Percentiles rank a stretch among this genome's conserved stretches.
phyloP scores from a whole-genome alignment of 805 yeast genomes.

The Lachancea quebecensis region DNA sequence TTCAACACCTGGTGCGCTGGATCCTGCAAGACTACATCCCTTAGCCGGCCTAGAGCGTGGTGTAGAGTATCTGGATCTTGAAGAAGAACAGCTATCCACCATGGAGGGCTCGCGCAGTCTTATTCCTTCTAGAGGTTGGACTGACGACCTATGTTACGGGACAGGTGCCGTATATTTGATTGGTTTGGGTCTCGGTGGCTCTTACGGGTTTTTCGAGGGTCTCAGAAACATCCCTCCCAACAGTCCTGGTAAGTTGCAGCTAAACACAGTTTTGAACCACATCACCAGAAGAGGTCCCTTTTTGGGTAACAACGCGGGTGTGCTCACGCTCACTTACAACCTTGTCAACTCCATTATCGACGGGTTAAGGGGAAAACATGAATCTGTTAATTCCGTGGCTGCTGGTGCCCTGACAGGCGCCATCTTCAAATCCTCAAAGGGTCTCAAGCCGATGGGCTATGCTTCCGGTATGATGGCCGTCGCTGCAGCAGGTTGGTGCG shows the following conservation, averaged over 20 bases:
- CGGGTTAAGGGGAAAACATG: constrained; percentile 80
- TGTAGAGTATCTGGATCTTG: constrained; percentile 83
- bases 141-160: constrained; percentile 96
- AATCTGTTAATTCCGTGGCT: constrained; percentile 70
- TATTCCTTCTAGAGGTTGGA: constrained; percentile 95
- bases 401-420: constrained; percentile 95
- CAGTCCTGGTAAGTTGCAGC: constrained; percentile 71
- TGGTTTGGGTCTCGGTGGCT: constrained; percentile 86
- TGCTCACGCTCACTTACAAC: constrained; percentile 83
- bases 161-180: constrained; percentile 88
- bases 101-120: constrained; percentile 85
- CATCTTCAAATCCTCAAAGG: constrained; percentile 76
- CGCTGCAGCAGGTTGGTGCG: constrained; percentile 92
- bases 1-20: constrained; percentile 54
- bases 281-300: constrained; percentile 94
- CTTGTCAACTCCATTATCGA: constrained; percentile 75
- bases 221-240: constrained; percentile 65
- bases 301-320: constrained; percentile 93
- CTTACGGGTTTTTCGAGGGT: constrained; percentile 84
- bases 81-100: constrained; percentile 68
- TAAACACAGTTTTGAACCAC: constrained; percentile 86
- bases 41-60: constrained; percentile 87
- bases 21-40: constrained; percentile 75
- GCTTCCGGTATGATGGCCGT: constrained; percentile 80
- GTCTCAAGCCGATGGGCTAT: constrained; percentile 80